phyloP scores from a whole-genome alignment of 1,284 basidiomycete species.

The Leccinum griseonigrum region DNA sequence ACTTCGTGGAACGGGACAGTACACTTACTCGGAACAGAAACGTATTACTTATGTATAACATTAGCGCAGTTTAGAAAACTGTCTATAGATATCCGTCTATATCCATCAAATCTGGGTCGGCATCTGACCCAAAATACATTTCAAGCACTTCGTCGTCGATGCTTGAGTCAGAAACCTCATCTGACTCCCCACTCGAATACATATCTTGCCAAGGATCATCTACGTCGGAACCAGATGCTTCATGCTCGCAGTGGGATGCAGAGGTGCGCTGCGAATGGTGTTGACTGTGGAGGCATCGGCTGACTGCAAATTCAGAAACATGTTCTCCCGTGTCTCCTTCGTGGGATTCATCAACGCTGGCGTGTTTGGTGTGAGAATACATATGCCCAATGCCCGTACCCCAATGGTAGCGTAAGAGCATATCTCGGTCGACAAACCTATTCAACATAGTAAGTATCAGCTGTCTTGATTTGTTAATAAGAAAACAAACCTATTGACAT shows the following conservation, averaged over 20 bases:
- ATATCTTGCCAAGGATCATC: background rate
- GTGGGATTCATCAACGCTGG: too few relatives aligned
- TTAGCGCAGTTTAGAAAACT: too few relatives aligned
- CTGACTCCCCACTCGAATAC: background rate
- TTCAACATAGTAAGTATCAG: background rate
- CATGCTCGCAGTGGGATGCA: background rate
- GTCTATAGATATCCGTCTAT: background rate
- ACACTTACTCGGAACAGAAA: too few relatives aligned
- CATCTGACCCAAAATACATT: background rate
- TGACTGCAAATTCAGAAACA: too few relatives aligned
- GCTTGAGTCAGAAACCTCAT: background rate
- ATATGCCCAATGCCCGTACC: background rate
- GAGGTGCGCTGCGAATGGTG: too few relatives aligned
- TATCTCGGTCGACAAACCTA: background rate
- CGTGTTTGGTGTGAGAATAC: background rate
- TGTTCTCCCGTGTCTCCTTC: too few relatives aligned
- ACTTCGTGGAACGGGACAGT: too few relatives aligned
- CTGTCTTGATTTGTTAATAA: background rate
- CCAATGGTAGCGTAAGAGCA: background rate
- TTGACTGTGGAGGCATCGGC: too few relatives aligned
- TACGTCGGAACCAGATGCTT: background rate
- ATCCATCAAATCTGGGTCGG: background rate
- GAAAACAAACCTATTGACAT: background rate
- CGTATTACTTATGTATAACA: too few relatives aligned
- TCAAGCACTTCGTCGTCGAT: background rate